Evolutionary conservation across 1,284 basidiomycete genomes (phyloP).

Genomic region (Fistulinella cinereoalba): DNA sequence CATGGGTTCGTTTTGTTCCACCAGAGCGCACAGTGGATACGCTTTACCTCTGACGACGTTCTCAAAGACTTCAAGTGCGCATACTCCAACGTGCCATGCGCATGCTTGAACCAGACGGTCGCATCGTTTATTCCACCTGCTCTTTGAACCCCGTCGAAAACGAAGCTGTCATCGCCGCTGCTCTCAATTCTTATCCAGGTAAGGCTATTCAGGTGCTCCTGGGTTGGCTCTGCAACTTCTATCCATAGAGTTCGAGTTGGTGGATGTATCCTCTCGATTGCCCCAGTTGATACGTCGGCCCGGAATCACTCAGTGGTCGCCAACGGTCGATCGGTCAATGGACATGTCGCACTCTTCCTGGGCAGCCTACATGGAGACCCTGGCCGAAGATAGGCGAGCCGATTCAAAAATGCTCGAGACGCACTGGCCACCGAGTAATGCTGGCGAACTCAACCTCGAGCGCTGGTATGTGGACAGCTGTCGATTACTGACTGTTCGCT

Average conservation of each 20-base stretch:
- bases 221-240: neutral
- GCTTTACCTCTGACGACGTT: constrained; percentile 2
- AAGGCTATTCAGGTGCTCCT: neutral
- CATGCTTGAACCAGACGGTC: constrained; percentile 81
- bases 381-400: constrained; percentile 46
- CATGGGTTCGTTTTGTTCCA: constrained; percentile 72
- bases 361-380: constrained; percentile 49
- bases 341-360: constrained; percentile 40
- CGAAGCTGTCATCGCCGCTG: constrained; percentile 92
- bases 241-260: constrained; percentile 81
- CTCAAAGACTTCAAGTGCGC: constrained; percentile 78
- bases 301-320: constrained; percentile 76
- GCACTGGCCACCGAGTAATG: constrained; percentile 80
- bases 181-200: constrained; percentile 72
- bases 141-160: constrained; percentile 98
- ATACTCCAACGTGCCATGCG: constrained; percentile 92
- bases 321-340: constrained; percentile 48
- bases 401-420: constrained; percentile 63
- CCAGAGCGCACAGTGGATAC: neutral
- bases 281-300: constrained; percentile 74
- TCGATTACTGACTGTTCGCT: neutral
- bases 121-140: constrained; percentile 97
- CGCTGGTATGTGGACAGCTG: constrained; percentile 55
- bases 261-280: constrained; percentile 74
- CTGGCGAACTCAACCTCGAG: constrained; percentile 56